Evolutionary conservation across 2,329 filamentous ascomycete genomes (phyloP).

Genomic region (Exophiala lecanii-corni): DNA sequence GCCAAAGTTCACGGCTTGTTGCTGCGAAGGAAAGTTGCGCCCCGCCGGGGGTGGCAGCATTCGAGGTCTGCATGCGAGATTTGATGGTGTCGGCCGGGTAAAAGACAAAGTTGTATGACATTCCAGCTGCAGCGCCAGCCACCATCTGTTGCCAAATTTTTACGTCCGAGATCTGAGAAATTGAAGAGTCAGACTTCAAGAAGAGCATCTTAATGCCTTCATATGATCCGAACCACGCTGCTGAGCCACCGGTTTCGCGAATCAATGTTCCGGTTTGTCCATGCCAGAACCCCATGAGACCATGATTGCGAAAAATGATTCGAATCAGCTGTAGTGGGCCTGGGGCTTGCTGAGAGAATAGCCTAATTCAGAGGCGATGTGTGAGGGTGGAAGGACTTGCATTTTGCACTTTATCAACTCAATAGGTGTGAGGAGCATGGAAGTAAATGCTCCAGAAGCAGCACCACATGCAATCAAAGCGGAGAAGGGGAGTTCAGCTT

Average conservation of each 20-base stretch:
- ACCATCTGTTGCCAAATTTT: constrained; percentile 83
- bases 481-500: constrained; percentile 59
- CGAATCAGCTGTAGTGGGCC: constrained; percentile 65
- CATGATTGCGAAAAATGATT: constrained; percentile 76
- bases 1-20: constrained; percentile 65
- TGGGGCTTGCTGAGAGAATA: constrained; percentile 47
- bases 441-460: constrained; percentile 82
- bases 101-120: constrained; percentile 95
- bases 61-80: constrained; percentile 86
- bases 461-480: constrained; percentile 77
- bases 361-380: constrained; percentile 31
- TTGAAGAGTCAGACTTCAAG: constrained; percentile 50
- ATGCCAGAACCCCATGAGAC: constrained; percentile 85
- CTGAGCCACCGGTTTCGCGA: constrained; percentile 85
- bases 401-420: constrained; percentile 99
- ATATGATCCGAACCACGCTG: constrained; percentile 92
- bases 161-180: constrained; percentile 37
- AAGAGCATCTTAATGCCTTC: constrained; percentile 73
- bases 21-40: neutral
- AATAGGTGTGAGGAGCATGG: constrained; percentile 85
- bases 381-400: constrained; percentile 59
- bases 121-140: constrained; percentile 80
- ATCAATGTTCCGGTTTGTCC: constrained; percentile 91
- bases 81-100: constrained; percentile 98
- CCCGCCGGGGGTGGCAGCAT: neutral